Conservation (phyloP, 257 asterid genomes). For the Coffea eugenioides region DNA sequence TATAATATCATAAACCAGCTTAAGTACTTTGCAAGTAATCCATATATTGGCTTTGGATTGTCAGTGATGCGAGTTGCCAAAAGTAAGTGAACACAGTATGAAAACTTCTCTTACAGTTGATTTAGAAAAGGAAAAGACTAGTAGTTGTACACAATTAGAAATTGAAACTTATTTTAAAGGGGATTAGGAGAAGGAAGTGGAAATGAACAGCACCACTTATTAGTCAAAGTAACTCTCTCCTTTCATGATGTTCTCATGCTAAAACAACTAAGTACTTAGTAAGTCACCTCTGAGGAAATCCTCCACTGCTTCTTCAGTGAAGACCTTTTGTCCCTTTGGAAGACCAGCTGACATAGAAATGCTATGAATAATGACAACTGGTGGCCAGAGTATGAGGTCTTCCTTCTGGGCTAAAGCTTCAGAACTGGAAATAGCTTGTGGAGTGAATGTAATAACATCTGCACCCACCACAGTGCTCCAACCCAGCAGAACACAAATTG, state of each 20-base stretch:
- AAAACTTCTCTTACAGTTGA: not conserved
- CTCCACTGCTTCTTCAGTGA: slow-evolving; percentile 23
- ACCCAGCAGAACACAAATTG: slow-evolving; percentile 42
- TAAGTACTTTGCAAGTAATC: not conserved
- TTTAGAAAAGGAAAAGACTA: not conserved
- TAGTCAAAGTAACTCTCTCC: not conserved
- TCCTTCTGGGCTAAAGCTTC: slow-evolving; percentile 35
- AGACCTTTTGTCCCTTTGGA: slow-evolving; percentile 16
- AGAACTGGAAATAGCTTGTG: slow-evolving; percentile 24
- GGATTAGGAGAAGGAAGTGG: not conserved
- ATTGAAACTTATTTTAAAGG: not conserved
- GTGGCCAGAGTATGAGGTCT: slow-evolving; percentile 44
- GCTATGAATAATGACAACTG: slow-evolving; percentile 29
- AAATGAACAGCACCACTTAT: not conserved
- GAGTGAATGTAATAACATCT: slow-evolving; percentile 19
- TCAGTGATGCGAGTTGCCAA: not conserved
- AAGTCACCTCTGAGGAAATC: slow-evolving; percentile 36
- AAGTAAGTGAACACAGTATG: not conserved
- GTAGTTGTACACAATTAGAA: not conserved
- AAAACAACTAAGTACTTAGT: not conserved
- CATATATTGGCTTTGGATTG: not conserved
- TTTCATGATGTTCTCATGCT: not conserved
- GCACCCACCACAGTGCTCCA: slow-evolving; percentile 31
- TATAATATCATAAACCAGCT: not conserved
- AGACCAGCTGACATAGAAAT: slow-evolving; percentile 8